Evolutionary conservation across 2,329 filamentous ascomycete species (phyloP), one percentile per base, ranked within the genome.

Genomic region (Parascedosporium putredinis): DNA sequence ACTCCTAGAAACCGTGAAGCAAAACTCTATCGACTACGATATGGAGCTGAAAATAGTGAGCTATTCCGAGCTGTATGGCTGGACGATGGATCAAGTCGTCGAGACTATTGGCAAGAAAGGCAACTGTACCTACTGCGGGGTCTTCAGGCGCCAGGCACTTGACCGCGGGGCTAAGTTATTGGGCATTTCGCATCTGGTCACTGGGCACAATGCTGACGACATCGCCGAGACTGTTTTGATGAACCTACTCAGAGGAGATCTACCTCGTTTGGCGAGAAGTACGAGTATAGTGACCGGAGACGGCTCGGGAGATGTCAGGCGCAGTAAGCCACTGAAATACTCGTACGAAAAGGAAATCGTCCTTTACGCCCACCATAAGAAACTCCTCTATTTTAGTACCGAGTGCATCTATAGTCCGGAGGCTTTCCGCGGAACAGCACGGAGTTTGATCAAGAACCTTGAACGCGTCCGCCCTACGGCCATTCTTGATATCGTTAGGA

Each of bases 311-410:
- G 88, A 94, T 53, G 91, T 96, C 56, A 94, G 95, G 71, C 79
- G 93, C 55, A 95, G 88, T 68, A 98, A 98, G 68, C 93, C 93
- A 12, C 75, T 98, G 43, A 97, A 98, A 66, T 98, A 97, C 64
- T 90, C 91, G 1, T 98, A 97, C 62, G 93, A 98, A 64, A 98
- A 98, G 69, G 93, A 98, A 64, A 98, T 98, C 57, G 93, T 98
- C 16, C 75, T 98, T 5, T 98, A 98, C 63, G 93, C 93, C 4
- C 88, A 97, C 62, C 89, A 98, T 71, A 95, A 93, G 67, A 90
- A 90, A 65, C 74, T 98, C 55, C 90, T 97, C 63, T 98, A 98
- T 68, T 98, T 98, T 68, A 95, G 84, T 60, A 98, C 93, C 0
- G 93, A 98, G 68, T 98, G 93, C 72, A 89, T 98, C 53, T 98